Evolutionary conservation across 306 rosid species (phyloP).

Genomic region (Lablab purpureus): DNA sequence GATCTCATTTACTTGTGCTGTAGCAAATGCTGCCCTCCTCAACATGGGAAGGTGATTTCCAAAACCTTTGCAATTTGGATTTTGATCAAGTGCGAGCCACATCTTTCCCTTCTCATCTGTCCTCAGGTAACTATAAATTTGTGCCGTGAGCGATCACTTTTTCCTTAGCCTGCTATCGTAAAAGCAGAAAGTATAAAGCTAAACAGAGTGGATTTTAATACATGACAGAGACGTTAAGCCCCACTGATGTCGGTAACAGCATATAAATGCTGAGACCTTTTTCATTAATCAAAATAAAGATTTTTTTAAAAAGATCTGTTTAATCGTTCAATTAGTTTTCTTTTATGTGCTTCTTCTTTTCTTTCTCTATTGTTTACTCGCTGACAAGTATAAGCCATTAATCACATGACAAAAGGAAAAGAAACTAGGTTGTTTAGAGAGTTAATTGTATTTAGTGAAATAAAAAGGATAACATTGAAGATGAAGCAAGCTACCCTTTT

Average conservation of each 20-base stretch:
- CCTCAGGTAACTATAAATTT: conserved; percentile 57
- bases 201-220: conserved; percentile 43
- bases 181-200: conserved; percentile 42
- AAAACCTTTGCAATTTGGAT: conserved; percentile 53
- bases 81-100: conserved; percentile 64
- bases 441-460: conserved; percentile 3
- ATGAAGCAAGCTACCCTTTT: conserved; percentile 15
- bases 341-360: conserved; percentile 8
- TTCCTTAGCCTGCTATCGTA: conserved; percentile 38
- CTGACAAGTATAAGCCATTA: conserved; percentile 1
- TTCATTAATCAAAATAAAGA: conserved; percentile 27
- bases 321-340: conserved; percentile 41
- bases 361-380: conserved; percentile 3
- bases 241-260: conserved; percentile 44
- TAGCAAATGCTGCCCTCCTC: conserved; percentile 65
- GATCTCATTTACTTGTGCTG: not conserved
- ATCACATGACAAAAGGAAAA: not conserved
- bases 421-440: not conserved
- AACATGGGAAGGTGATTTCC: conserved; percentile 71
- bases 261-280: conserved; percentile 28
- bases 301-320: conserved; percentile 1
- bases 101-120: conserved; percentile 57
- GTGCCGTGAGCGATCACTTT: conserved; percentile 38
- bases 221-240: conserved; percentile 50
- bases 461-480: not conserved